phyloP scores from a whole-genome alignment of 2,329 filamentous ascomycete genomes.

The Pseudocercospora fuligena region DNA sequence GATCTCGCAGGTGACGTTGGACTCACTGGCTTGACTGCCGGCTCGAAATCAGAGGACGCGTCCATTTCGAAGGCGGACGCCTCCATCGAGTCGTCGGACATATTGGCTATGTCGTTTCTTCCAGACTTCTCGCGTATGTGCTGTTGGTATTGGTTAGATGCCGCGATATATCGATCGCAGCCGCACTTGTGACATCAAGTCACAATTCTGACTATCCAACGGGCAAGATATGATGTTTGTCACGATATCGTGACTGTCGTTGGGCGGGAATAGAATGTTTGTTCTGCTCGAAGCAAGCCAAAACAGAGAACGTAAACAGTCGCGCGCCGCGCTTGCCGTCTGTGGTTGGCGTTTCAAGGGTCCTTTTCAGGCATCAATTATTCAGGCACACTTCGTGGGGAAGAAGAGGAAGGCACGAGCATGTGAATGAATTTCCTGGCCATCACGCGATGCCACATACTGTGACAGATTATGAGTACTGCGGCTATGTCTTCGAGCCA shows the following conservation, averaged over 20 bases:
- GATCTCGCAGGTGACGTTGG: slow-evolving; percentile 11
- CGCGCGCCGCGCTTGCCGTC: neutral
- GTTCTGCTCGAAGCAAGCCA: neutral
- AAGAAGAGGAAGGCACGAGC: neutral
- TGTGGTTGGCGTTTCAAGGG: neutral
- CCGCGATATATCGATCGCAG: slow-evolving; percentile 1
- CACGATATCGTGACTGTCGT: neutral
- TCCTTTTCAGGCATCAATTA: neutral
- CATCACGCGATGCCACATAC: too few relatives aligned
- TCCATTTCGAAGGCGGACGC: slow-evolving; percentile 49
- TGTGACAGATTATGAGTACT: too few relatives aligned
- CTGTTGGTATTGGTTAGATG: neutral
- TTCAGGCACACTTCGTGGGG: neutral
- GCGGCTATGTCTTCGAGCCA: too few relatives aligned
- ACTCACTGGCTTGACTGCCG: slow-evolving; percentile 40
- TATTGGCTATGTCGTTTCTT: neutral
- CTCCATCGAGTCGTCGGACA: slow-evolving; percentile 40
- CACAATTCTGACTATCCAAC: neutral
- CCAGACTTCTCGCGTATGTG: neutral
- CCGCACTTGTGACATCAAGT: slow-evolving; percentile 1
- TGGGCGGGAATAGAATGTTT: neutral
- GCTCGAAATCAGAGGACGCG: slow-evolving; percentile 50
- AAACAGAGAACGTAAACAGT: slow-evolving; percentile 3
- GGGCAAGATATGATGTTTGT: neutral
- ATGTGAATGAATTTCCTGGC: neutral